These are phyloP conservation scores for Lotmaria passim DNA, from an alignment of 208 protist species.

Conservation along the genomic window DNA sequence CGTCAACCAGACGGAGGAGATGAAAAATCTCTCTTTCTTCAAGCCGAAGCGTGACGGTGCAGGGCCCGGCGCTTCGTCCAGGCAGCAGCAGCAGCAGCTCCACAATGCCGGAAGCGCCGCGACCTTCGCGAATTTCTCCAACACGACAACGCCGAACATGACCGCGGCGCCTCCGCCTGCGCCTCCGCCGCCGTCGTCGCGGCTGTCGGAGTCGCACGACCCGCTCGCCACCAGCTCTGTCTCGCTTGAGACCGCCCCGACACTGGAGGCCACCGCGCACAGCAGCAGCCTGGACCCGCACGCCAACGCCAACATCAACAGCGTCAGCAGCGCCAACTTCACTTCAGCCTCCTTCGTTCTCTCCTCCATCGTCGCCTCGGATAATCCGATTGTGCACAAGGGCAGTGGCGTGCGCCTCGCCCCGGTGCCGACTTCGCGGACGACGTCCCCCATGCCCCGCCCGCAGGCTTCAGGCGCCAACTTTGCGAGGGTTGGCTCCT, in stretches of 20 bases:
- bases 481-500: neutral
- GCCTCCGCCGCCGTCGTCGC: neutral
- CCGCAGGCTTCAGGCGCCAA: neutral
- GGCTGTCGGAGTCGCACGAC: conserved; percentile 3
- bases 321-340: conserved; percentile 4
- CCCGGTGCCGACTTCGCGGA: conserved; percentile 26
- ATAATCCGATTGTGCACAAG: conserved; percentile 38
- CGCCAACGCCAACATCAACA: neutral
- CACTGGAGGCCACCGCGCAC: neutral
- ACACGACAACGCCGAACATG: neutral
- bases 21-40: conserved; percentile 39
- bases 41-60: conserved; percentile 4
- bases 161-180: neutral
- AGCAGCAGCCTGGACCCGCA: neutral
- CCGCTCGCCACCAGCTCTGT: conserved; percentile 6
- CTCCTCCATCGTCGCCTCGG: conserved; percentile 45
- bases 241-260: neutral
- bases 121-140: too few species aligned
- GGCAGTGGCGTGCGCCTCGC: conserved; percentile 48
- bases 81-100: conserved; percentile 5
- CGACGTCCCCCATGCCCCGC: conserved; percentile 10
- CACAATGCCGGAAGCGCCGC: too few species aligned
- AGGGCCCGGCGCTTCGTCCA: neutral
- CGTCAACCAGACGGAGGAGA: neutral
- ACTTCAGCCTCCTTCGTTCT: conserved; percentile 39